Evolutionary conservation across 2,329 filamentous ascomycete species (phyloP).

Genomic region (Trichophaea hybrida): DNA sequence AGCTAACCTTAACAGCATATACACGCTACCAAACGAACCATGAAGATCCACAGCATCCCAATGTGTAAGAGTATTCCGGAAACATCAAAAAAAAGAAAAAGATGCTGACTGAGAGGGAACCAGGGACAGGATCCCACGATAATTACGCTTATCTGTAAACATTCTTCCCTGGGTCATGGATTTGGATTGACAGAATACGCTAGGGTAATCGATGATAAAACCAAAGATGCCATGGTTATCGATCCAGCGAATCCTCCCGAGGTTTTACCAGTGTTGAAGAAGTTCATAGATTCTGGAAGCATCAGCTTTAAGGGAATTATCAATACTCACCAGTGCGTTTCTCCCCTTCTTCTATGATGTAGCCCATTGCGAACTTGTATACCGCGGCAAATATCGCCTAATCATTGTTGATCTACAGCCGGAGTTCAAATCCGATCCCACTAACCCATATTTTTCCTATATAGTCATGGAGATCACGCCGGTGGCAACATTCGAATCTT

Average conservation of each 20-base stretch:
- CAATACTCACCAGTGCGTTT: constrained; percentile 85
- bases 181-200: not conserved
- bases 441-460: constrained; percentile 8
- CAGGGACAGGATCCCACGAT: constrained; percentile 58
- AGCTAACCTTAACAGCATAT: not conserved
- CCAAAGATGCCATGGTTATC: constrained; percentile 62
- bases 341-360: not conserved
- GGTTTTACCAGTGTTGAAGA: constrained; percentile 52
- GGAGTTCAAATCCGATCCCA: constrained; percentile 1
- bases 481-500: constrained; percentile 73
- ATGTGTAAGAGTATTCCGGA: constrained; percentile 51
- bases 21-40: constrained; percentile 34
- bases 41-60: constrained; percentile 79
- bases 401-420: not conserved
- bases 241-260: constrained; percentile 68
- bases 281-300: constrained; percentile 53
- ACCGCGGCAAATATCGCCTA: not conserved
- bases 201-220: constrained; percentile 56
- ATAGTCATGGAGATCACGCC: constrained; percentile 82
- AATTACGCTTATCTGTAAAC: constrained; percentile 63
- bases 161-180: not conserved
- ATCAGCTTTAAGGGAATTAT: constrained; percentile 81
- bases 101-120: not conserved
- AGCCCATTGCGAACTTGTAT: not conserved
- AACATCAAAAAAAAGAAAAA: not conserved